phyloP scores from a whole-genome alignment of 305 asterid genomes.

The Fraxinus velutina region DNA sequence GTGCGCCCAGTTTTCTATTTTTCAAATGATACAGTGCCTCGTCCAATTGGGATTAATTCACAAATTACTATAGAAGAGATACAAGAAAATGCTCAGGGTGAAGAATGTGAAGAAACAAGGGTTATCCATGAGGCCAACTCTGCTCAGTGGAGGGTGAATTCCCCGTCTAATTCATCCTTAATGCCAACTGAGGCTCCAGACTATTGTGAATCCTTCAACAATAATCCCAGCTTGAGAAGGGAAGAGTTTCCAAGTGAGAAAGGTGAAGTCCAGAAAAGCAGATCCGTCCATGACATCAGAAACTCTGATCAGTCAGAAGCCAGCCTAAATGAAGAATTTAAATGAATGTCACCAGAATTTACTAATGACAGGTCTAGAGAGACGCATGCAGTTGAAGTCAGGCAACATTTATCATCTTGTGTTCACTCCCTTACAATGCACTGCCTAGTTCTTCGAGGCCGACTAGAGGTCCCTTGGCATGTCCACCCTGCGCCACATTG shows the following conservation, averaged over 20 bases:
- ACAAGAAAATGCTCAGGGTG: neutral
- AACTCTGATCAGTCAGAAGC: neutral
- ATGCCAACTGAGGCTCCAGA: neutral
- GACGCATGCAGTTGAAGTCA: neutral
- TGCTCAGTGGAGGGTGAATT: slow-evolving; percentile 2
- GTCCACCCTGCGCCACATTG: neutral
- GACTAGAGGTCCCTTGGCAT: neutral
- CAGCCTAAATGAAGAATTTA: neutral
- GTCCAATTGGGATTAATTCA: slow-evolving; percentile 14
- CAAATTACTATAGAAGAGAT: slow-evolving; percentile 20
- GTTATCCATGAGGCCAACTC: neutral
- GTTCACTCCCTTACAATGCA: neutral
- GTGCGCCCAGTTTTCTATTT: slow-evolving; percentile 8
- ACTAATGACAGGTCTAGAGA: neutral
- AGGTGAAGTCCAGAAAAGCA: neutral
- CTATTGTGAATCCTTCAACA: neutral
- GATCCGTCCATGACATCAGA: neutral
- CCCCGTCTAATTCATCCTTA: neutral
- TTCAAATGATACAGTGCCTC: slow-evolving; percentile 14
- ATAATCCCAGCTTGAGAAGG: neutral
- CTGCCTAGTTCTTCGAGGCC: neutral
- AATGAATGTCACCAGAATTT: neutral
- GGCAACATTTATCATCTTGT: neutral
- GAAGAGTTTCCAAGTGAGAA: neutral
- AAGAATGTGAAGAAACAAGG: neutral